These are phyloP conservation scores for Plectosphaerella cucumerina DNA, from an alignment of 2,329 filamentous ascomycete genomes.

Conservation along the genomic window DNA sequence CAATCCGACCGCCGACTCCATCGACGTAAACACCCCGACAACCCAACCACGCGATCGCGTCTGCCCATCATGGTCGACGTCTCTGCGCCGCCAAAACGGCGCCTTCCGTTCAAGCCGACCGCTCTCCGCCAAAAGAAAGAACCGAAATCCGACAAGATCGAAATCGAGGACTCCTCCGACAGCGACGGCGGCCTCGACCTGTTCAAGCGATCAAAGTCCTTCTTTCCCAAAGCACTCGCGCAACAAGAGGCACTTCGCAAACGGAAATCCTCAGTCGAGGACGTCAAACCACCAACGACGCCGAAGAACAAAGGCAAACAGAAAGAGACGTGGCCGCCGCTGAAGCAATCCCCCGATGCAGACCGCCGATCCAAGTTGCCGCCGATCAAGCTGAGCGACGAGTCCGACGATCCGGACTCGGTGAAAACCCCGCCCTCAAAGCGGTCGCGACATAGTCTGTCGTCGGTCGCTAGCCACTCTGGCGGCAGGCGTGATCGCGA, in stretches of 20 bases:
- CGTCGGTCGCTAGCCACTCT: too few relatives aligned
- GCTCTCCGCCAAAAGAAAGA: slow-evolving; percentile 29
- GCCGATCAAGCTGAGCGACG: too few relatives aligned
- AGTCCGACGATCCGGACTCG: too few relatives aligned
- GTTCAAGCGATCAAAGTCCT: slow-evolving; percentile 46
- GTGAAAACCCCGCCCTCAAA: slow-evolving; percentile 26
- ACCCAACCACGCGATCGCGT: neutral
- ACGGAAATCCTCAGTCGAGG: slow-evolving; percentile 5
- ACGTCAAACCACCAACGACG: too few relatives aligned
- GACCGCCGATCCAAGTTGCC: too few relatives aligned
- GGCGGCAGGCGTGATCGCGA: slow-evolving; percentile 6
- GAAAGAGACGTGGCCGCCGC: too few relatives aligned
- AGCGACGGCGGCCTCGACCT: slow-evolving; percentile 38
- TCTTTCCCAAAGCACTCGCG: slow-evolving; percentile 40
- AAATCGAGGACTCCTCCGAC: slow-evolving; percentile 14
- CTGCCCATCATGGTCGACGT: slow-evolving; percentile 25
- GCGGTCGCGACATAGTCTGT: slow-evolving; percentile 18
- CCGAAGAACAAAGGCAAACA: too few relatives aligned
- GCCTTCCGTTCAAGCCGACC: slow-evolving; percentile 47
- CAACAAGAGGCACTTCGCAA: slow-evolving; percentile 26
- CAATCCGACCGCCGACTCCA: slow-evolving; percentile 8
- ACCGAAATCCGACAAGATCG: slow-evolving; percentile 14
- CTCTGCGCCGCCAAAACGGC: slow-evolving; percentile 24
- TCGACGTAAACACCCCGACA: neutral
- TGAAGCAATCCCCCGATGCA: too few relatives aligned